Evolutionary conservation across 495 filamentous ascomycete species (phyloP), one percentile per base, ranked within the genome.

Genomic region (Penicillium paxilli): DNA sequence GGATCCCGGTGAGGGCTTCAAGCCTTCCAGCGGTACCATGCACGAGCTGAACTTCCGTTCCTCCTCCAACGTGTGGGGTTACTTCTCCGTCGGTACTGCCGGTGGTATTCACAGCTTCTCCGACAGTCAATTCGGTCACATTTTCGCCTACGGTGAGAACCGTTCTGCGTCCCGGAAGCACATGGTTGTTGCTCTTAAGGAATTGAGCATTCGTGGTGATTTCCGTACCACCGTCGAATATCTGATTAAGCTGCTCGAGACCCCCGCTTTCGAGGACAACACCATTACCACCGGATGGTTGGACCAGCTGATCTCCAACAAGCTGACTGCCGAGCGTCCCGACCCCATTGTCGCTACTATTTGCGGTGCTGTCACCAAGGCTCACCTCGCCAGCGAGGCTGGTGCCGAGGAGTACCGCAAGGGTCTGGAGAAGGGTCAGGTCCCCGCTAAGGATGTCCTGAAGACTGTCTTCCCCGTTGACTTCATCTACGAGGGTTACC

Each of bases 231-330:
- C 94, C 6, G 92, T 99, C 35, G 94, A 99, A 69, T 99, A 99
- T 73, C 83, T 99, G 42, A 98, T 99, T 72, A 99, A 99, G 78
- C 84, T 99, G 46, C 83, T 99, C 35, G 93, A 99, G 75, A 99
- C 94, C 0, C 92, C 96, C 30, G 94, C 94, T 38, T 99, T 99
- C 73, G 93, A 98, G 71, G 90, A 92, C 51, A 99, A 99, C 78
- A 99, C 93, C 41, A 99, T 99, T 71, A 98, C 94, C 9, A 99
- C 94, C 19, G 95, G 92, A 55, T 99, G 94, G 94, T 83, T 99
- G 12, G 94, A 99, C 65, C 92, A 99, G 80, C 83, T 99, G 28
- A 99, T 99, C 65, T 89, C 93, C 42, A 97, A 96, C 67, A 96
- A 94, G 74, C 78, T 99, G 67, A 99, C 95, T 41, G 93, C 91